Conservation (phyloP, 495 filamentous ascomycete species). For the Jackrogersella multiformis region DNA sequence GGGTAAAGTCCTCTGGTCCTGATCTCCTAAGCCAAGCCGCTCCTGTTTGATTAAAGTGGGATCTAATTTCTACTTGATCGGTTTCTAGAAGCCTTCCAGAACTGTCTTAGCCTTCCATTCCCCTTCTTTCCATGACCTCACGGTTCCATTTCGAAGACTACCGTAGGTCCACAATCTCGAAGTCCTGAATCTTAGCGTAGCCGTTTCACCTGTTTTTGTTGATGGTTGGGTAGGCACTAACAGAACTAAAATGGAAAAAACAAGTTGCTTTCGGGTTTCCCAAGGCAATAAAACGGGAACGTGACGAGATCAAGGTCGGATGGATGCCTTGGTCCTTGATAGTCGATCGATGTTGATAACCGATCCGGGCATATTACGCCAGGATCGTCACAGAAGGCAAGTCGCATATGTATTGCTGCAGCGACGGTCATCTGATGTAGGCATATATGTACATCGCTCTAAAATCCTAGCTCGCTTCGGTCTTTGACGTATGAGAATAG, state of each 20-base stretch:
- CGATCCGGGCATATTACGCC: conserved; percentile 22
- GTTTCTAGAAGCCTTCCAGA: conserved; percentile 41
- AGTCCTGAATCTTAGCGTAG: conserved; percentile 27
- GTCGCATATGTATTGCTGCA: conserved; percentile 10
- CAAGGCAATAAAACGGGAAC: conserved; percentile 21
- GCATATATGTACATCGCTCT: not conserved
- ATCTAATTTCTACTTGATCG: conserved; percentile 35
- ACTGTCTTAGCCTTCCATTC: conserved; percentile 22
- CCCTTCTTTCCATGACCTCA: conserved; percentile 29
- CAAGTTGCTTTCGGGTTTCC: conserved; percentile 3
- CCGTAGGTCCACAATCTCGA: conserved; percentile 30
- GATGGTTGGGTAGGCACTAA: not conserved
- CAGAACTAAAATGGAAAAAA: not conserved
- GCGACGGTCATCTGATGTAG: conserved; percentile 17
- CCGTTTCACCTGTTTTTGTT: conserved; percentile 30
- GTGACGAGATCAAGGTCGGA: not conserved
- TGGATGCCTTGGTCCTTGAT: conserved; percentile 19
- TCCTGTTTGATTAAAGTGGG: conserved; percentile 38
- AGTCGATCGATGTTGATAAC: conserved; percentile 23
- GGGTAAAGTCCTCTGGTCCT: conserved; percentile 32
- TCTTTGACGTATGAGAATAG: conserved; percentile 3
- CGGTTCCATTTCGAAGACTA: conserved; percentile 8
- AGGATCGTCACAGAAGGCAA: conserved; percentile 17
- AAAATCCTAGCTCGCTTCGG: conserved; percentile 13
- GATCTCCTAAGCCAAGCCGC: conserved; percentile 27